Evolutionary conservation across 352 stramenopile genomes (phyloP), one percentile per base, ranked within the genome.

Genomic region (Globisporangium polare): DNA sequence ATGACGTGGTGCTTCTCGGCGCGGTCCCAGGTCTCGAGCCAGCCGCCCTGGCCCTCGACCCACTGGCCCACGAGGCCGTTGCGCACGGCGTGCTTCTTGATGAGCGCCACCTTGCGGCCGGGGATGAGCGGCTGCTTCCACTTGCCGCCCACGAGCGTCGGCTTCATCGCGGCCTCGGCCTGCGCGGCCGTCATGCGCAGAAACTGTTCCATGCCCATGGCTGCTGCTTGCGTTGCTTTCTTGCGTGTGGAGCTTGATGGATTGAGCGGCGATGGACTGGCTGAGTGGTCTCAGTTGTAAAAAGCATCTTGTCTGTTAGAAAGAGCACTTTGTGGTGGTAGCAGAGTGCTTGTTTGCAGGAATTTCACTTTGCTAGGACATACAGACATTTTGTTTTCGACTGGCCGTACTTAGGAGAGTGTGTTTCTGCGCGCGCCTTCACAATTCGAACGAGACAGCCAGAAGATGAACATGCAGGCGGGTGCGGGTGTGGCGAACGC

Each of bases 1-100:
- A 95, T 92, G 22, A 95, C 86, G 62, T 86, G 79, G 76, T 95
- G 86, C 77, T 95, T 92, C 73, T 92, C 76, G 45, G 76, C 68
- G 49, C 73, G 67, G 69, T 91, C 75, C 86, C 86, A 95, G 0
- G 68, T 78, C 62, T 88, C 77, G 45, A 93, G 75, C 86, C 86
- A 95, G 53, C 86, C 86, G 64, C 86, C 86, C 63, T 92, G 75
- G 60, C 86, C 86, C 41, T 83, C 72, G 53, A 90, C 80, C 86
- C 86, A 95, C 70, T 79, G 66, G 15, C 86, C 86, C 18, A 89
- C 68, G 52, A 90, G 82, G 9, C 79, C 80, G 63, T 91, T 90
- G 49, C 75, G 73, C 59, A 67, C 43, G 12, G 86, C 86, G 60
- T 90, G 66, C 70, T 95, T 95, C 80, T 95, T 95, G 26, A 93